Percentiles rank a stretch among this genome's conserved stretches.
Conservation (phyloP, 257 asterid species). For the Solanum corneliomulleri region DNA sequence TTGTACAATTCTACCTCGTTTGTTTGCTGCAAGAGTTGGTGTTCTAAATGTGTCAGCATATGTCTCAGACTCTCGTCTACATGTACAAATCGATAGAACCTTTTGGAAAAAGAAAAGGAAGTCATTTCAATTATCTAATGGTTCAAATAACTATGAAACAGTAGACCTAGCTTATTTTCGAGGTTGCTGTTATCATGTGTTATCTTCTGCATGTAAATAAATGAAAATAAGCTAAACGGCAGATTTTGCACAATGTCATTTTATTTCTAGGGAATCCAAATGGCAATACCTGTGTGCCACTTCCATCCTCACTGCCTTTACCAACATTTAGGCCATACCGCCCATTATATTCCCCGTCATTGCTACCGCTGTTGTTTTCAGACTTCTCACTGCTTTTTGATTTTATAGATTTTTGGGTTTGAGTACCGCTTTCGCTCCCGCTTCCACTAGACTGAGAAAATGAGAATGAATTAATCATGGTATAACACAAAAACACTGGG, state of each 20-base stretch:
- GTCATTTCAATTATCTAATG: background rate
- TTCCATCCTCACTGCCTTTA: conserved; percentile 62
- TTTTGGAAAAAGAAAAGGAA: background rate
- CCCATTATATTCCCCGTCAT: conserved; percentile 39
- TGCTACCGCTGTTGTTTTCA: conserved; percentile 35
- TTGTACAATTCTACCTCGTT: background rate
- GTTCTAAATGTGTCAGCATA: background rate
- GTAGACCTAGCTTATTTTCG: background rate
- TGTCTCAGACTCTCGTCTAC: background rate
- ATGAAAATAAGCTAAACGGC: background rate
- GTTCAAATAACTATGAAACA: background rate
- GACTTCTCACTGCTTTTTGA: conserved; percentile 40
- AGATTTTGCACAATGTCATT: background rate
- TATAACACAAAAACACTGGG: background rate
- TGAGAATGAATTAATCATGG: background rate
- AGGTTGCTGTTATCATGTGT: background rate
- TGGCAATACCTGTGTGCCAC: conserved; percentile 56
- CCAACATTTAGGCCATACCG: conserved; percentile 31
- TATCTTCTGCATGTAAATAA: background rate
- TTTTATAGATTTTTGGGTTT: conserved; percentile 58
- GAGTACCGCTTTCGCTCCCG: conserved; percentile 79
- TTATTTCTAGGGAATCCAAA: background rate
- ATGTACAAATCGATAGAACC: background rate
- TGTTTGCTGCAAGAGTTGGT: background rate
- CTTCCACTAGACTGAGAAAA: conserved; percentile 82